These are phyloP conservation scores for Salix caprea DNA, from an alignment of 345 rosid genomes.

Conservation along the genomic window DNA sequence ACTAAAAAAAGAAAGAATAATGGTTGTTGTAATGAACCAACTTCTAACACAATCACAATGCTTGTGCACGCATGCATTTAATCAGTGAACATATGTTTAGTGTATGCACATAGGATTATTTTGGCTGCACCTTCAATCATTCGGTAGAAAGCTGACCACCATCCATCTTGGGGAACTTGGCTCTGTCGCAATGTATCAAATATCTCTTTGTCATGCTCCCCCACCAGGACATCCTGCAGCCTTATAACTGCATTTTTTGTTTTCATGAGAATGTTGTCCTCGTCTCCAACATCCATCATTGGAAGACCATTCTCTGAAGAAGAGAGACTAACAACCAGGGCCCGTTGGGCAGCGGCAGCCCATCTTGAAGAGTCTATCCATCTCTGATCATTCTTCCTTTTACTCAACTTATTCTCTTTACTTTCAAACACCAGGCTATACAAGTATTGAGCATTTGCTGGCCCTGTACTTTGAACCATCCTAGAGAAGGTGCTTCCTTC, in stretches of 20 bases:
- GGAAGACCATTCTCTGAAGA: slow-evolving; percentile 64
- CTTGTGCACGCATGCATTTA: neutral
- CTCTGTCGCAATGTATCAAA: slow-evolving; percentile 42
- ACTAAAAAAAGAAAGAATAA: neutral
- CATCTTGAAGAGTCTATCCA: slow-evolving; percentile 29
- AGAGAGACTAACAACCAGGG: slow-evolving; percentile 66
- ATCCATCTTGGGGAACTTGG: slow-evolving; percentile 58
- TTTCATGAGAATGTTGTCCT: slow-evolving; percentile 53
- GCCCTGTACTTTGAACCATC: slow-evolving; percentile 34
- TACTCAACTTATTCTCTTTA: slow-evolving; percentile 7
- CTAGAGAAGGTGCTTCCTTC: slow-evolving; percentile 28
- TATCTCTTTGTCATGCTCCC: slow-evolving; percentile 67
- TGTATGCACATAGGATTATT: neutral
- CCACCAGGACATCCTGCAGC: slow-evolving; percentile 68
- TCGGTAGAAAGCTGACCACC: slow-evolving; percentile 91
- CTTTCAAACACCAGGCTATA: slow-evolving; percentile 16
- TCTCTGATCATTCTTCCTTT: slow-evolving; percentile 6
- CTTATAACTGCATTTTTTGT: slow-evolving; percentile 75
- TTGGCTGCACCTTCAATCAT: slow-evolving; percentile 69
- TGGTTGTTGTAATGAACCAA: neutral
- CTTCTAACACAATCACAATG: neutral
- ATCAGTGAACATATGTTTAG: neutral
- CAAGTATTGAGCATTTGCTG: slow-evolving; percentile 29
- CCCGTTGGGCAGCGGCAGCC: slow-evolving; percentile 60
- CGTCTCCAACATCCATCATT: slow-evolving; percentile 46